Evolutionary conservation across 768 basidiomycete species (phyloP), one percentile per base, ranked within the genome.

Genomic region (Trametes meyenii): DNA sequence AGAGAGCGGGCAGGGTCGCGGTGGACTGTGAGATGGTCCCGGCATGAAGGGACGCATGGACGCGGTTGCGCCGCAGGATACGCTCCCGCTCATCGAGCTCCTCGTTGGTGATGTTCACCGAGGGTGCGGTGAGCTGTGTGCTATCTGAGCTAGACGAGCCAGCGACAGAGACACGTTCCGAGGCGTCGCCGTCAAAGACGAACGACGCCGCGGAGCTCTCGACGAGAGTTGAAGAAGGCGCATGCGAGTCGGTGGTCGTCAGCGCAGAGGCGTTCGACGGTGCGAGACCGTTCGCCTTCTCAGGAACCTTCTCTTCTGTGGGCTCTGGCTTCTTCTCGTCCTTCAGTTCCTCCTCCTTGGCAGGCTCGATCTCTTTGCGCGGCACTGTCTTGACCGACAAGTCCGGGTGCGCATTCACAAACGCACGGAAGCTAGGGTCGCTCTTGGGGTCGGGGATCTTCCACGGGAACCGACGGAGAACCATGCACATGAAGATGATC

Each of bases 401-500:
- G 73, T 97, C 95, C 24, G 96, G 95, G 73, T 99, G 96, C 36
- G 94, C 90, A 66, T 89, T 83, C 65, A 98, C 89, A 71, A 97
- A 99, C 8, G 94, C 87, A 61, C 88, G 85, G 80, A 94, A 99
- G 71, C 88, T 91, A 58, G 90, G 84, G 73, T 98, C 97, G 17
- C 87, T 86, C 83, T 96, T 96, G 69, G 87, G 81, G 72, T 99
- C 97, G 12, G 97, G 96, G 58, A 98, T 90, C 75, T 94, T 98
- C 97, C 97, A 99, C 5, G 97, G 97, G 81, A 99, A 99, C 53
- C 97, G 85, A 55, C 96, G 84, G 36, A 99, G 84, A 65, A 97
- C 81, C 97, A 99, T 99, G 80, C 97, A 99, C 81, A 98, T 86
- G 80, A 99, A 98, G 70, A 99, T 99, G 74, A 99, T 94, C 55